phyloP scores from a whole-genome alignment of 495 filamentous ascomycete species.

The Usnea hakonensis region DNA sequence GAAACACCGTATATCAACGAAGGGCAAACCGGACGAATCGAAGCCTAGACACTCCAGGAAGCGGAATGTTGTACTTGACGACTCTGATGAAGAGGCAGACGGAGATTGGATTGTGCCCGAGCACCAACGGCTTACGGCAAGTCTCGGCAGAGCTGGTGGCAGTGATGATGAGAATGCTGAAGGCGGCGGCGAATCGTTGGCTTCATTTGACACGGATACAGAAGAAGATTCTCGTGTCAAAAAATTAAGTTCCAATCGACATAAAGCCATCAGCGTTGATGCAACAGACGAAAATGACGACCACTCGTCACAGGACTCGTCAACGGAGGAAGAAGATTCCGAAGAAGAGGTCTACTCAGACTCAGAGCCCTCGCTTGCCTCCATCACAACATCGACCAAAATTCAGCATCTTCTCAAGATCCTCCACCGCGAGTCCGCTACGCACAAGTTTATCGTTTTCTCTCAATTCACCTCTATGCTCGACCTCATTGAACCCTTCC shows the following conservation, averaged over 20 bases:
- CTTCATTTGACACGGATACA: constrained; percentile 53
- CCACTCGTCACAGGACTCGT: constrained; percentile 24
- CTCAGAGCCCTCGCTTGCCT: constrained; percentile 20
- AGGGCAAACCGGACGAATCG: constrained; percentile 22
- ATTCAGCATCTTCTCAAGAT: constrained; percentile 76
- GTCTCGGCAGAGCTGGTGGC: constrained; percentile 70
- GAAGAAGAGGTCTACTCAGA: constrained; percentile 33
- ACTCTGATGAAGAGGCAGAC: constrained; percentile 61
- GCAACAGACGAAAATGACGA: constrained; percentile 29
- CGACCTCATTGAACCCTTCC: constrained; percentile 89
- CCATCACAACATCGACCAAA: constrained; percentile 71
- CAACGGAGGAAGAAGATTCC: constrained; percentile 39
- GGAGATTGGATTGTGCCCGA: constrained; percentile 71
- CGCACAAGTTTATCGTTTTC: constrained; percentile 96
- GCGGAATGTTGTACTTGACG: constrained; percentile 50
- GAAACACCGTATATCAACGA: constrained; percentile 30
- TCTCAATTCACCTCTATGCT: constrained; percentile 97
- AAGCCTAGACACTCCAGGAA: constrained; percentile 42
- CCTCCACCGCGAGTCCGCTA: constrained; percentile 63
- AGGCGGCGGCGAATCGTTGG: constrained; percentile 71
- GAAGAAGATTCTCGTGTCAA: constrained; percentile 35
- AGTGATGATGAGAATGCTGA: constrained; percentile 79
- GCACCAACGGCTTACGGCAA: constrained; percentile 44
- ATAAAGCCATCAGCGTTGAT: constrained; percentile 21
- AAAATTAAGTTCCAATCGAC: constrained; percentile 12